Base-by-base conservation (phyloP, 371 early-diverging fungal genomes). In the Mortierella sp. region DNA sequence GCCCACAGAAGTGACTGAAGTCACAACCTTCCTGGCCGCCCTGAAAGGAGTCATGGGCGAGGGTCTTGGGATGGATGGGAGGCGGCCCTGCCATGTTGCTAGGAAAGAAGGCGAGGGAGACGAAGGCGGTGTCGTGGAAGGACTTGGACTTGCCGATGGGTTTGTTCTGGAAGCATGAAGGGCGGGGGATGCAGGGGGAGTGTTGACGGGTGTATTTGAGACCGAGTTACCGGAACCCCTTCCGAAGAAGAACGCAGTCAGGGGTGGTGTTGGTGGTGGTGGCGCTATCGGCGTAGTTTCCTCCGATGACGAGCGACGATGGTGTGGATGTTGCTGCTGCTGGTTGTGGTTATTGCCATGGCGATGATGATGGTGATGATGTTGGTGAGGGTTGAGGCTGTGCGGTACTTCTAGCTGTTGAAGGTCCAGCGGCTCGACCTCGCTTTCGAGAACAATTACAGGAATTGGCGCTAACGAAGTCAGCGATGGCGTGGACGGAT, bases 81-180 rank as follows among this genome's bases (percentile, higher is more conserved):
- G 81, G 28, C 81, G 65, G 16, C 78, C 82, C n/a, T 80, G 74
- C 75, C 78, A 84, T 11, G 78, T 75, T 42, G 81, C 63, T 74
- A 84, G 48, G 48, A 84, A 81, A 19, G 85, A 84, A 3, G 72
- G 79, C 26, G 85, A 84, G 24, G 85, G 85, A 21, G 84, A 83
- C 3, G 80, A 72, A 9, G 84, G 84, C 19, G 84, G 84, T 1
- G 84, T 80, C 26, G 80, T 83, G 16, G 81, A 78, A 0, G 85
- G 85, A 48, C 81, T 84, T 7, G 81, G 85, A 28, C 48, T 72
- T 3, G 38, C 71, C 0, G 77, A 76, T 0, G 70, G 19, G 21
- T 73, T 74, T 10, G 77, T 79, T 4, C 79, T 21, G 0, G 85
- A 34, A 0, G 85, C 85, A 13, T 48, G 48, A 8, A 84, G 77